Conservation (phyloP, 768 basidiomycete genomes). For the Coprinopsis marcescibilis region DNA sequence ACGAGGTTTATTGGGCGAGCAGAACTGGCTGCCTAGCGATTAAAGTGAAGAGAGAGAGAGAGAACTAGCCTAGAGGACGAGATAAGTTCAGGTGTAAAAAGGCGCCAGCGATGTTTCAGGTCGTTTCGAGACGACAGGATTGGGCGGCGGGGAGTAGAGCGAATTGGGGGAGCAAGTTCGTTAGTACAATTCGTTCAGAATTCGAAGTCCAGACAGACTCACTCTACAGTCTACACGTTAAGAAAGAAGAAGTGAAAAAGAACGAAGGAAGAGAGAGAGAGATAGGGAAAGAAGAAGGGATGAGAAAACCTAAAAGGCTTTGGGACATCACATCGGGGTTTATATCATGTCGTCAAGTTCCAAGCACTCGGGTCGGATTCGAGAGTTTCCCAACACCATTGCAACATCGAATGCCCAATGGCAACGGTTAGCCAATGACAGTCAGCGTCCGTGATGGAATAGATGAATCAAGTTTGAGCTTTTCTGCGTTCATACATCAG, state of each 20-base stretch:
- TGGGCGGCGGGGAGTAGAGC: not conserved
- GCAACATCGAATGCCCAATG: too few species aligned
- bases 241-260: constrained; percentile 10
- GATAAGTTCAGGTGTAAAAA: not conserved
- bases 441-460: too few species aligned
- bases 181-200: not conserved
- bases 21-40: constrained; percentile 9
- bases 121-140: not conserved
- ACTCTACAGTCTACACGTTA: constrained; percentile 4
- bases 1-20: not conserved
- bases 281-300: not conserved
- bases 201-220: not conserved
- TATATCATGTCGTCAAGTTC: too few species aligned
- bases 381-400: too few species aligned
- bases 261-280: not conserved
- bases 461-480: too few species aligned
- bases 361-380: too few species aligned
- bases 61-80: constrained; percentile 6
- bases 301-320: not conserved
- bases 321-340: too few species aligned
- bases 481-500: too few species aligned
- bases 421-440: too few species aligned
- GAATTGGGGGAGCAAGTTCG: not conserved
- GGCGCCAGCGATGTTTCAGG: not conserved
- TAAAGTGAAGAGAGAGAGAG: constrained; percentile 1